A percentile compares a stretch with the other conserved stretches of the same genome.
Conservation (phyloP, 2,329 filamentous ascomycete species). For the Pyrenochaeta sp. region DNA sequence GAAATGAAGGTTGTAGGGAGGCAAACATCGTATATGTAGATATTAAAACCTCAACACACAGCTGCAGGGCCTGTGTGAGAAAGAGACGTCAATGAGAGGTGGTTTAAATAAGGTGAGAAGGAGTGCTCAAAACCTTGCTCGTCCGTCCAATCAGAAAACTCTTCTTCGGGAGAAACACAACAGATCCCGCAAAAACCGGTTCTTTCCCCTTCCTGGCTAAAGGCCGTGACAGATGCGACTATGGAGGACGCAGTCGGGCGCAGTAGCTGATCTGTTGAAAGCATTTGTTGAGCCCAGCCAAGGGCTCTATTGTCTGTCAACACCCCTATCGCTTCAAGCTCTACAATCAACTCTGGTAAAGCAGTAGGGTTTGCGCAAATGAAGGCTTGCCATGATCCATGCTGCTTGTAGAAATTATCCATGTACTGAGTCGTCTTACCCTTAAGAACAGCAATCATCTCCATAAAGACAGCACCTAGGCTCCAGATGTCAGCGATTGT, state of each 20-base stretch:
- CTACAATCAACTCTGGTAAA: conserved; percentile 11
- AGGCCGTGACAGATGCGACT: conserved; percentile 15
- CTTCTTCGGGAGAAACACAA: conserved; percentile 17
- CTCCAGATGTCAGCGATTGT: conserved; percentile 26
- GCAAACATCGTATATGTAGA: no score
- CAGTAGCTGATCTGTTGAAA: conserved; percentile 5
- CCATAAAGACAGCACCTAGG: conserved; percentile 25
- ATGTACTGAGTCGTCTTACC: conserved; percentile 9
- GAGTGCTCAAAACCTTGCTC: not conserved
- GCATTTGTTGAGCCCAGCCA: conserved; percentile 18
- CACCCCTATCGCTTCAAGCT: conserved; percentile 8
- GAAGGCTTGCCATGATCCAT: conserved; percentile 13
- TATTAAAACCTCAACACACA: no score
- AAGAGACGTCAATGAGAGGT: no score
- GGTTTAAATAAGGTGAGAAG: no score
- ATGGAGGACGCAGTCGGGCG: conserved; percentile 23
- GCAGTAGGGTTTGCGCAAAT: conserved; percentile 15
- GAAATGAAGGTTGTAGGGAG: no score
- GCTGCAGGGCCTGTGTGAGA: no score
- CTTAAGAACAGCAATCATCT: conserved; percentile 26
- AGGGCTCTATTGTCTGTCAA: conserved; percentile 14
- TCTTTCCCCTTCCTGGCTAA: conserved; percentile 1
- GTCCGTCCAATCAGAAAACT: conserved; percentile 6
- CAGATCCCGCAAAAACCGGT: conserved; percentile 27
- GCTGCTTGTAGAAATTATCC: conserved; percentile 12